A percentile compares a stretch with the other conserved stretches of the same genome.
phyloP scores from a whole-genome alignment of 73 alveolate species.

The Paramecium caudatum region DNA sequence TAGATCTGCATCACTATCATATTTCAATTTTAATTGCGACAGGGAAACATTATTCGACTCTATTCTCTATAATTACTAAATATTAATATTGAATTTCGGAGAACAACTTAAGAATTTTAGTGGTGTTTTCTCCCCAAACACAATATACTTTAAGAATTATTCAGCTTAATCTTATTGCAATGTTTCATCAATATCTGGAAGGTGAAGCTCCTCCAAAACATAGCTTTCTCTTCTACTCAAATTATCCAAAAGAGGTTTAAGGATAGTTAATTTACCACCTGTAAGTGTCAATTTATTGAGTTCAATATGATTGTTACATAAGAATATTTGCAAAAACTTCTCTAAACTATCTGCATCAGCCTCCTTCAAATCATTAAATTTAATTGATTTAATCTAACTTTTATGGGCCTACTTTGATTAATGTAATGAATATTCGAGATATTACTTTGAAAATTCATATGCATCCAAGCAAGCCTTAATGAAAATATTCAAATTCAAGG shows the following conservation, averaged over 20 bases:
- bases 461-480: conserved; percentile 1
- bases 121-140: background rate
- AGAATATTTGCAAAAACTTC: background rate
- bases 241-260: background rate
- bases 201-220: background rate
- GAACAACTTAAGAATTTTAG: background rate
- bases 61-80: too few relatives aligned
- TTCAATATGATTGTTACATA: background rate
- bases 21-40: too few relatives aligned
- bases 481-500: background rate
- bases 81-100: too few relatives aligned
- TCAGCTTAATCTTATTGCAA: background rate
- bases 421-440: background rate
- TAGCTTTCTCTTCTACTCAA: background rate
- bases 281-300: background rate
- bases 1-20: too few relatives aligned
- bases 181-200: conserved; percentile 16
- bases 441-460: background rate
- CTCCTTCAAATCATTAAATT: background rate
- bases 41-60: too few relatives aligned
- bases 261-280: background rate
- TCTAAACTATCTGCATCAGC: background rate
- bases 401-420: conserved; percentile 17
- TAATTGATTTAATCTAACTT: conserved; percentile 16
- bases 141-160: background rate